Evolutionary conservation across 495 filamentous ascomycete genomes (phyloP).

Genomic region (Usnea hakonensis): DNA sequence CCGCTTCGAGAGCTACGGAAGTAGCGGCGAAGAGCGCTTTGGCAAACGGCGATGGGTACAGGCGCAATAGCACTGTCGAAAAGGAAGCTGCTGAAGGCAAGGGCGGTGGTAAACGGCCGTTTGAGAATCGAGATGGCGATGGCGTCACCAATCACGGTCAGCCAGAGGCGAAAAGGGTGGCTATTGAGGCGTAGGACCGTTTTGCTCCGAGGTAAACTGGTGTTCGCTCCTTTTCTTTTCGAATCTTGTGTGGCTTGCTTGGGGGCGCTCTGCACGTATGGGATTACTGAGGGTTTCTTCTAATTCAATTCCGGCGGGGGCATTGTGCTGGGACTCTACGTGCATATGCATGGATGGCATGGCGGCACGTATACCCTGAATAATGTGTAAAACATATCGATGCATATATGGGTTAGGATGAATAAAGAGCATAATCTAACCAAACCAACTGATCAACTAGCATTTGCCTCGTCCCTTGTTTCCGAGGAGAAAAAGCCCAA

Average conservation of each 20-base stretch:
- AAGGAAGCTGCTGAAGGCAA: not conserved
- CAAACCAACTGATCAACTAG: not conserved
- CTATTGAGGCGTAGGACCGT: not conserved
- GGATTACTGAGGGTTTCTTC: not conserved
- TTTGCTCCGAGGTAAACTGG: not conserved
- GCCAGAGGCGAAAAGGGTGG: constrained; percentile 15
- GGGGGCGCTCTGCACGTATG: not conserved
- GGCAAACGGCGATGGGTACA: constrained; percentile 1
- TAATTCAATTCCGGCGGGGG: not conserved
- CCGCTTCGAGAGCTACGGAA: constrained; percentile 22
- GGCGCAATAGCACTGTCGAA: not conserved
- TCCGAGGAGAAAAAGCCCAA: not conserved
- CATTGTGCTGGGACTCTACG: not conserved
- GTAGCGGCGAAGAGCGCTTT: not conserved
- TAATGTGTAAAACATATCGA: not conserved
- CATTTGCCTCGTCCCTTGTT: not conserved
- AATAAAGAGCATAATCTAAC: not conserved
- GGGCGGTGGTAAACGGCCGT: constrained; percentile 1
- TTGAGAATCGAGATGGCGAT: constrained; percentile 9
- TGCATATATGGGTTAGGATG: not conserved
- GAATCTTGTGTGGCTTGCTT: not conserved
- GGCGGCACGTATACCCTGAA: not conserved
- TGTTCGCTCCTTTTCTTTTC: not conserved
- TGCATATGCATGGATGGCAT: not conserved
- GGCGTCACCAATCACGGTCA: not conserved